Base-by-base conservation (phyloP, 345 rosid species). In the Citrus inodora region DNA sequence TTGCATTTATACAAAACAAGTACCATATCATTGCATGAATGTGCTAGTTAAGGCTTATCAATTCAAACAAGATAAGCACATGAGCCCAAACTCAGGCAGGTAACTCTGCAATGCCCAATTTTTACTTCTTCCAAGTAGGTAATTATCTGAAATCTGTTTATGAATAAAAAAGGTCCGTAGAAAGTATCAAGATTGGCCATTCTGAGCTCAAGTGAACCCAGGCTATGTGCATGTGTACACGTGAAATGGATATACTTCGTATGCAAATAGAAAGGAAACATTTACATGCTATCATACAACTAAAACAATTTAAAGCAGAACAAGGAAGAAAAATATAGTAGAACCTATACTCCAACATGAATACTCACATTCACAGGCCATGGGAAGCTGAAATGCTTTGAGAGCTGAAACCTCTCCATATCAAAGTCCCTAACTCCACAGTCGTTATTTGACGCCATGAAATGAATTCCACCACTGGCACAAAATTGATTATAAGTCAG, bases 291-390 rank as follows among this genome's bases (percentile, higher is more conserved):
- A 75, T 32, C 46, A 64, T 1, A 28, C 4, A 75, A 25, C 58
- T 24, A 16, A 69, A 62, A 62, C 32, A 56, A 74, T 42, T 42
- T 42, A 42, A 42, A 25, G 69, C 17, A 17, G 16, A 62, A 62
- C n/a, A 58, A 74, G 27, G 38, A 28, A 21, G 14, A 37, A 40
- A 55, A 19, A 55, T 22, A 48, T 22, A 65, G 14, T 48, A 51
- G 32, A 63, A 75, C 27, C 58, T 30, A 48, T 64, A 22, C n/a
- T 51, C 63, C 42, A 67, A 67, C 53, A 69, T 51, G 56, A 56
- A 75, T 53, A 76, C 90, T 85, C 76, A 89, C 89, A 73, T 89
- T 89, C 67, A 89, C 92, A 3, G 90, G 89, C 92, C 92, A 89
- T 22, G 86, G 84, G 67, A 80, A 89, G 53, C 71, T 17, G 70